These are phyloP conservation scores for Pneumocystis canis DNA, from an alignment of 1,139 yeast species.

Conservation along the genomic window DNA sequence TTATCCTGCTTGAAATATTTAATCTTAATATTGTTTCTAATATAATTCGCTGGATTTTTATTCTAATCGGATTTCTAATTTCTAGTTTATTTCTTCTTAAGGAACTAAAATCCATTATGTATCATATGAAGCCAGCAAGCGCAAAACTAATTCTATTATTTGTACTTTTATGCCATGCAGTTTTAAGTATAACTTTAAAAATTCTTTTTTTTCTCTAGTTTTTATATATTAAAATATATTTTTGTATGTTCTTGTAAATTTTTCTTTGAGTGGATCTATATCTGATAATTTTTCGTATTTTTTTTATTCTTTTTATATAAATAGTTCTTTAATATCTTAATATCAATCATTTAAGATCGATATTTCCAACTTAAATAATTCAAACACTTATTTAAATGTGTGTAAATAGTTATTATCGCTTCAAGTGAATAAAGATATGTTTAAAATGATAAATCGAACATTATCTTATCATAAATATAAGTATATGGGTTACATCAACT, in stretches of 20 bases:
- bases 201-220: conserved; percentile 22
- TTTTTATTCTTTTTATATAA: background rate
- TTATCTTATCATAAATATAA: background rate
- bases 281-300: too few species aligned
- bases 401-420: too few species aligned
- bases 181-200: conserved; percentile 27
- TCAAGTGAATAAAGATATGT: conserved; percentile 83
- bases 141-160: conserved; percentile 23
- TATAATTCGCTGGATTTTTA: conserved; percentile 27
- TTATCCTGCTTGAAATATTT: conserved; percentile 26
- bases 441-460: background rate
- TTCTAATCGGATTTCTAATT: conserved; percentile 25
- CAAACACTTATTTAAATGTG: too few species aligned
- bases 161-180: conserved; percentile 25
- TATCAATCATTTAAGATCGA: too few species aligned
- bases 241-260: background rate
- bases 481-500: conserved; percentile 58
- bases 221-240: background rate
- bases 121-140: conserved; percentile 22
- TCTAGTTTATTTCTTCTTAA: conserved; percentile 27
- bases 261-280: background rate
- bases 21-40: conserved; percentile 25
- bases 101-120: conserved; percentile 24
- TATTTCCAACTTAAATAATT: too few species aligned
- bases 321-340: background rate